These are phyloP conservation scores for Fusarium sp. DNA, from an alignment of 2,329 filamentous ascomycete species.

Conservation along the genomic window DNA sequence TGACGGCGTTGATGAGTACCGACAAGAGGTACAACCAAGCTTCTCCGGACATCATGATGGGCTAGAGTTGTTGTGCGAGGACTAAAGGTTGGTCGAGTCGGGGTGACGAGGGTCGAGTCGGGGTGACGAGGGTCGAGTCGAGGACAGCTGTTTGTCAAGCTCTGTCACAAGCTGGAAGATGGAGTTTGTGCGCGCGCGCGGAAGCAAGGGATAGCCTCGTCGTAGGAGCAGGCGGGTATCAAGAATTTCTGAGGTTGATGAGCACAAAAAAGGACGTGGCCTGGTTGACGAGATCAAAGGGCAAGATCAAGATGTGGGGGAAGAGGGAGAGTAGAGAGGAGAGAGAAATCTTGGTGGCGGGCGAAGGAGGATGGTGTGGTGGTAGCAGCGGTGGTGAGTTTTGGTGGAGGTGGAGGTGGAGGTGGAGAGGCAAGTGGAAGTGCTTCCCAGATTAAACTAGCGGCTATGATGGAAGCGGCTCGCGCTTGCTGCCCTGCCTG, in stretches of 20 bases:
- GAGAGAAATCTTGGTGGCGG: slow-evolving; percentile 43
- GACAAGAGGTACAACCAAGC: slow-evolving; percentile 98
- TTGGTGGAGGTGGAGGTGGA: slow-evolving; percentile 39
- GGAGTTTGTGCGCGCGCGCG: slow-evolving; percentile 14
- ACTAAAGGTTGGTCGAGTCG: slow-evolving; percentile 19
- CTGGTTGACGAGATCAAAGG: slow-evolving; percentile 23
- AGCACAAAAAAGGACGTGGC: slow-evolving; percentile 22
- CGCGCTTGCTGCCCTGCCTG: not conserved
- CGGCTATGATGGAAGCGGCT: slow-evolving; percentile 44
- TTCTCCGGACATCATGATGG: slow-evolving; percentile 86
- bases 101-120: slow-evolving; percentile 25
- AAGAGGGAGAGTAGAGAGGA: slow-evolving; percentile 28
- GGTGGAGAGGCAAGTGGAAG: slow-evolving; percentile 41
- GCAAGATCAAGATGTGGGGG: slow-evolving; percentile 30
- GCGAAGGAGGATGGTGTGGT: slow-evolving; percentile 40
- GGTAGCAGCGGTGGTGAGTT: slow-evolving; percentile 41
- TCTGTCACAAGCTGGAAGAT: slow-evolving; percentile 42
- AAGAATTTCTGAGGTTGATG: slow-evolving; percentile 1
- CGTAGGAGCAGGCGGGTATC: slow-evolving; percentile 14
- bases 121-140: slow-evolving; percentile 31
- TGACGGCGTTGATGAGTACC: slow-evolving; percentile 99
- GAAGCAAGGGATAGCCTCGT: slow-evolving; percentile 32
- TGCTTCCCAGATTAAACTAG: slow-evolving; percentile 37
- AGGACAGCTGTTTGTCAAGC: slow-evolving; percentile 45
- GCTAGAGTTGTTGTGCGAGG: slow-evolving; percentile 29